A percentile compares a stretch with the other conserved stretches of the same genome.
Evolutionary conservation across 108 stramenopile genomes (phyloP).

Genomic region (Schizochytrium sp.): DNA sequence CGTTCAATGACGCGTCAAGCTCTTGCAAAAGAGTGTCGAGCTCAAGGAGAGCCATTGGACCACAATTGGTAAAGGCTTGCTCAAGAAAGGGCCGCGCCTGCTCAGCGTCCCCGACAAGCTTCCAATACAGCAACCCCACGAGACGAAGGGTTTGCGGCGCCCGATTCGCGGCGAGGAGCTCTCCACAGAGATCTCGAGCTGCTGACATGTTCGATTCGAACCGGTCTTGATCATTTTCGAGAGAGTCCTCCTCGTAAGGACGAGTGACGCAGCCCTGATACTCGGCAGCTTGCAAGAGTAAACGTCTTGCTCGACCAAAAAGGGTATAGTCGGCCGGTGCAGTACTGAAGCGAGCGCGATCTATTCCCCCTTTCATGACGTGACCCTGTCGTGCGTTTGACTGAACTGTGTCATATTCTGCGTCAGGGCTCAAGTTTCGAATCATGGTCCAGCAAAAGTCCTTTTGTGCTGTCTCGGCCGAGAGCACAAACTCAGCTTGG

Average conservation of each 20-base stretch:
- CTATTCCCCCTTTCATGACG: neutral
- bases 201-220: neutral
- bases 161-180: neutral
- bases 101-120: neutral
- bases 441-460: neutral
- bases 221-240: neutral
- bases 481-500: neutral
- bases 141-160: neutral
- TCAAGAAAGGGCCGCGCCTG: neutral
- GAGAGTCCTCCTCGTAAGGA: neutral
- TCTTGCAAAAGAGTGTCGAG: neutral
- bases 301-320: no score
- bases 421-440: neutral
- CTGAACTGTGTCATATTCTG: neutral
- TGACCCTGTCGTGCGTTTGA: neutral
- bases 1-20: neutral
- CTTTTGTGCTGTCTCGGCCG: neutral
- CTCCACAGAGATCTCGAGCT: neutral
- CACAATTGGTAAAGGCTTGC: neutral
- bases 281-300: no score
- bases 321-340: no score
- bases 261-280: neutral
- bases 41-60: neutral
- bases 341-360: no score
- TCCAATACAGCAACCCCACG: neutral